Conservation (phyloP, 1,139 yeast genomes). For the Taphrina pruni region DNA sequence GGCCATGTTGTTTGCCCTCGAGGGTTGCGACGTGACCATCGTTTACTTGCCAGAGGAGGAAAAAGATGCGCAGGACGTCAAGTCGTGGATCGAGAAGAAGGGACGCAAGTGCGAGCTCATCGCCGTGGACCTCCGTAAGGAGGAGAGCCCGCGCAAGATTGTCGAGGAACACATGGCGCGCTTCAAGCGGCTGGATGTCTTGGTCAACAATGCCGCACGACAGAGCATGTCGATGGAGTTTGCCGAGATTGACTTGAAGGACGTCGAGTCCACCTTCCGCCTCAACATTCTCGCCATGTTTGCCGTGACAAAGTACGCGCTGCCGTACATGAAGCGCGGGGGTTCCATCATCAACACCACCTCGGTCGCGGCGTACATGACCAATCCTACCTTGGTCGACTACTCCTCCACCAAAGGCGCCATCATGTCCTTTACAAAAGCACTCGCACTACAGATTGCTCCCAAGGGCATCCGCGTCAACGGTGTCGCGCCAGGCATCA, state of each 20-base stretch:
- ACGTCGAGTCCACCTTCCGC: constrained; percentile 86
- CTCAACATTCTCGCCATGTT: constrained; percentile 54
- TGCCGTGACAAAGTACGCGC: constrained; percentile 39
- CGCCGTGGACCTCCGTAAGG: constrained; percentile 31
- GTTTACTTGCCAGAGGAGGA: constrained; percentile 40
- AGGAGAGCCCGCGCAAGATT: constrained; percentile 54
- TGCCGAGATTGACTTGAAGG: constrained; percentile 63
- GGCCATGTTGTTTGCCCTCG: constrained; percentile 42
- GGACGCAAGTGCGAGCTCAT: constrained; percentile 37
- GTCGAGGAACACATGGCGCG: constrained; percentile 68
- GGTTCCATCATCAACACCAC: constrained; percentile 40
- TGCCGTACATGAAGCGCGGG: constrained; percentile 41
- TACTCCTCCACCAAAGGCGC: constrained; percentile 43
- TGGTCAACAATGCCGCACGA: constrained; percentile 39
- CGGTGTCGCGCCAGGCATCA: constrained; percentile 74
- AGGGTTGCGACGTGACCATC: constrained; percentile 34
- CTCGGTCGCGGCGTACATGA: constrained; percentile 40
- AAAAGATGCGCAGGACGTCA: constrained; percentile 39
- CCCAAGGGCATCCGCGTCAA: constrained; percentile 61
- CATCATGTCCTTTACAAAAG: constrained; percentile 57
- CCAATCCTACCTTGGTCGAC: constrained; percentile 35
- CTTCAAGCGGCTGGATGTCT: constrained; percentile 62
- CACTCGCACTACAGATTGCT: constrained; percentile 68
- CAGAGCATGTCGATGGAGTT: constrained; percentile 37
- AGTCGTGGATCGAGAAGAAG: constrained; percentile 38